Evolutionary conservation across 495 filamentous ascomycete genomes (phyloP).

Genomic region (Bacidia rubella): DNA sequence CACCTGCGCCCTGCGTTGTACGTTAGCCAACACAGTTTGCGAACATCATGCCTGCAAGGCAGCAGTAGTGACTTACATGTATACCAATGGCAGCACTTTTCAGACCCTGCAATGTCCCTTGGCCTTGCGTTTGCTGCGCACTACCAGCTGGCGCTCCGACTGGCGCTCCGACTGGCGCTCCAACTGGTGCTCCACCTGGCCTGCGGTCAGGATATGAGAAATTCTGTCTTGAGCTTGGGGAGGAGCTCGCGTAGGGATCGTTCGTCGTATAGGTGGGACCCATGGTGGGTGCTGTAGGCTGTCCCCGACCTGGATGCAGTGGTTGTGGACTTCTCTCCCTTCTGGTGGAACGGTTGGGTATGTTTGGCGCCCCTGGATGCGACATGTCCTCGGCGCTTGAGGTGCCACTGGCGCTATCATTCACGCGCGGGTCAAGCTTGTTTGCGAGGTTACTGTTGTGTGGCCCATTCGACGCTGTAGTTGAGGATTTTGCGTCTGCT

Average conservation of each 20-base stretch:
- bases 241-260: not conserved
- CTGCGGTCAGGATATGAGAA: conserved; percentile 17
- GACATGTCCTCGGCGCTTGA: conserved; percentile 2
- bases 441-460: conserved; percentile 9
- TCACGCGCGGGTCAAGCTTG: conserved; percentile 9
- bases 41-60: conserved; percentile 15
- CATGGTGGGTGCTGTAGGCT: conserved; percentile 1
- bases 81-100: conserved; percentile 18
- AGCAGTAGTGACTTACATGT: conserved; percentile 13
- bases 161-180: not conserved
- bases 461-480: conserved; percentile 4
- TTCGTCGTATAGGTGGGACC: not conserved
- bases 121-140: too few relatives aligned
- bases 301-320: not conserved
- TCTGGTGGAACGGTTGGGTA: conserved; percentile 7
- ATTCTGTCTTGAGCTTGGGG: conserved; percentile 7
- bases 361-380: conserved; percentile 4
- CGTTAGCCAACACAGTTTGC: conserved; percentile 11
- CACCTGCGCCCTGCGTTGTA: conserved; percentile 12
- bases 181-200: not conserved
- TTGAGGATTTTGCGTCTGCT: conserved; percentile 1
- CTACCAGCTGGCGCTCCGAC: not conserved
- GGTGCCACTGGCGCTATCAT: conserved; percentile 4
- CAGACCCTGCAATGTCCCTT: conserved; percentile 15
- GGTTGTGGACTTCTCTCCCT: conserved; percentile 14